Conservation (phyloP, 306 rosid genomes). For the Crotalaria pallida region DNA sequence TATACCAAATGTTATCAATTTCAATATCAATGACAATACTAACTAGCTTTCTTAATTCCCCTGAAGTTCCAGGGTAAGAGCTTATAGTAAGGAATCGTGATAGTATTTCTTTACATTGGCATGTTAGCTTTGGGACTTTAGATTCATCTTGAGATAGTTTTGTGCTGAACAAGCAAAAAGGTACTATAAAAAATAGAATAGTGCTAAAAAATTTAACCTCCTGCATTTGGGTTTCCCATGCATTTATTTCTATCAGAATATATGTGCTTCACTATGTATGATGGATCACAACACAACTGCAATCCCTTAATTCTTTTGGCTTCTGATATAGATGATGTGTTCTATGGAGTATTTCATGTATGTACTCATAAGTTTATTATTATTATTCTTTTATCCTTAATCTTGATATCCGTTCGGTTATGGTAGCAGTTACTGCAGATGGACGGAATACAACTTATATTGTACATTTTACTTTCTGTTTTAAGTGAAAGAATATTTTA, state of each 20-base stretch:
- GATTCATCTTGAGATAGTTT: background rate
- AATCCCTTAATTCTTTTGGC: background rate
- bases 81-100: too few species aligned
- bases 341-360: background rate
- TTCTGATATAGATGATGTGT: background rate
- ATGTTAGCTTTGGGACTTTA: background rate
- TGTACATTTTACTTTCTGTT: background rate
- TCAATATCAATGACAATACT: too few species aligned
- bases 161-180: background rate
- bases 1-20: too few species aligned
- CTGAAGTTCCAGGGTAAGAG: too few species aligned
- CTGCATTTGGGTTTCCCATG: background rate
- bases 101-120: background rate
- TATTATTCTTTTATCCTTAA: background rate
- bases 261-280: background rate
- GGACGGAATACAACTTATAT: background rate
- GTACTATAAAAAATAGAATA: background rate
- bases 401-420: background rate
- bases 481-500: background rate
- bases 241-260: background rate
- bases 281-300: background rate
- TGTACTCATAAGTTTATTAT: background rate
- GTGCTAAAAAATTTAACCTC: background rate
- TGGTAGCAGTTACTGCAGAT: background rate
- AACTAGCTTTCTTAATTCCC: too few species aligned